Percentiles rank a stretch among this genome's conserved stretches.
Conservation (phyloP, 1,139 yeast species). For the Diutina pseudorugosa region DNA sequence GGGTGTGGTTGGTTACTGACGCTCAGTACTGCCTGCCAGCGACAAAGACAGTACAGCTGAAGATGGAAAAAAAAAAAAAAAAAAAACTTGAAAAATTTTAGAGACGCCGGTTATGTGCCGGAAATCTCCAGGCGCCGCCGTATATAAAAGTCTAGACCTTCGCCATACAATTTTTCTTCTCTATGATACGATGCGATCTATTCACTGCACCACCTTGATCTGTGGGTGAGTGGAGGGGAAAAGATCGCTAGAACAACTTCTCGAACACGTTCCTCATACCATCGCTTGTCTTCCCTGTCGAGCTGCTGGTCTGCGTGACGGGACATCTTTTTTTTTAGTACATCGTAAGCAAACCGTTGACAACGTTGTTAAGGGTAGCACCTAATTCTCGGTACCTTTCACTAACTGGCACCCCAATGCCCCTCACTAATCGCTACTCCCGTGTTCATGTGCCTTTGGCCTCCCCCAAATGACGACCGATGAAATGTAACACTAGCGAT, state of each 20-base stretch:
- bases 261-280: constrained; percentile 30
- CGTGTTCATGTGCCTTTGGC: background rate
- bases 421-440: background rate
- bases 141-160: background rate
- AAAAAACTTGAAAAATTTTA: background rate
- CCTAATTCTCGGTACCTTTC: no score
- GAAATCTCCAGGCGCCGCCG: background rate
- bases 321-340: background rate
- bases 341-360: no score
- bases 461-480: background rate
- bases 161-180: constrained; percentile 10
- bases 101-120: background rate
- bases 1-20: background rate
- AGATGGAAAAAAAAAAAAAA: background rate
- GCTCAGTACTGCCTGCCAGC: no score
- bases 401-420: no score
- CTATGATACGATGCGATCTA: constrained; percentile 47
- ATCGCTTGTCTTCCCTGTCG: background rate
- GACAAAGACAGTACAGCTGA: no score
- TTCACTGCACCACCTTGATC: constrained; percentile 43
- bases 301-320: constrained; percentile 1
- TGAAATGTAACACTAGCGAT: background rate
- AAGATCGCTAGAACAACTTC: constrained; percentile 24
- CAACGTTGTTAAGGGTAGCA: no score
- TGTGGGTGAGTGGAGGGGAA: constrained; percentile 41